Evolutionary conservation across 345 rosid genomes (phyloP), one percentile per base, ranked within the genome.

Genomic region (Bruguiera sexangula): DNA sequence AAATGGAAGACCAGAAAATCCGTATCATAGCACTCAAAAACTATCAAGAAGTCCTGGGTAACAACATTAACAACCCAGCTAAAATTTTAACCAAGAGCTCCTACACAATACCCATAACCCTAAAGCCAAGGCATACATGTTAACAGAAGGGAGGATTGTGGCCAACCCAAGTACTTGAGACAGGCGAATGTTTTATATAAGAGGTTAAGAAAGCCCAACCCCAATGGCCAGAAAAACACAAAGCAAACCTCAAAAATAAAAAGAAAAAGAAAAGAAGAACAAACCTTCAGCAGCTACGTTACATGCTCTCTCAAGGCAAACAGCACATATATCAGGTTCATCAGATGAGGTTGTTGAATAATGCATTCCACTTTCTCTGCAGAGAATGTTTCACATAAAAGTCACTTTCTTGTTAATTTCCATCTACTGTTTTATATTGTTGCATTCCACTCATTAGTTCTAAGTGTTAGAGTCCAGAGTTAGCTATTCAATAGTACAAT

Each of bases 231-330:
- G 18, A 29, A 32, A 37, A 34, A 70, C 3, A 36, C 31, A 11
- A 57, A 65, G 37, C 46, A 66, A 62, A 43, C 18, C 21, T 36
- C 2, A 56, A 53, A 34, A 69, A 58, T 2, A 21, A 43, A 26
- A 48, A 1, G 43, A 66, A 68, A 51, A 65, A 29, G 30, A 50
- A 53, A 62, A 32, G 55, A 65, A 73, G 76, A 68, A 62, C 79
- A 56, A 61, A 91, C 97, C 99, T 95, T 92, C 96, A 55, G 97
- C 93, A 39, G 96, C 99, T 24, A 92, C 96, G 65, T 86, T 87
- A 65, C 97, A 95, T 31, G 79, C 85, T 81, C 89, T 86, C 81
- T 92, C 99, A 53, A 95, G 82, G 88, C 99, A 95, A 70, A 95
- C 97, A 24, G 99, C 96, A 75, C 99, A 95, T 6, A 82, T 83